phyloP scores from a whole-genome alignment of 352 stramenopile species.

The Globisporangium middletonii region DNA sequence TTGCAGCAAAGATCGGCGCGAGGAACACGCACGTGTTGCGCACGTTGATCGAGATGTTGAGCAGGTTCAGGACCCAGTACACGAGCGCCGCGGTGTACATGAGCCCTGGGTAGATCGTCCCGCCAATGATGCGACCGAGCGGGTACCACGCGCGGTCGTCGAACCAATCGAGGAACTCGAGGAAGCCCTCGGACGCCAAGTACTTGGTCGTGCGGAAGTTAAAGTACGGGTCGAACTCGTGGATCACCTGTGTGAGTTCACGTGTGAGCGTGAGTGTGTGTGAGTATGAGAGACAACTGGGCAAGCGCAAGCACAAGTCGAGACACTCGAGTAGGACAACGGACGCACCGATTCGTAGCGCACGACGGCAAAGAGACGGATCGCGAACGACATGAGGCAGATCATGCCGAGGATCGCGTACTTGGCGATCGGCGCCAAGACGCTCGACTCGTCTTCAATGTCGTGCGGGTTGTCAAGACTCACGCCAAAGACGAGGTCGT shows the following conservation, averaged over 20 bases:
- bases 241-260: conserved; percentile 53
- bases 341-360: conserved; percentile 85
- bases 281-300: background rate
- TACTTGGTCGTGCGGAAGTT: conserved; percentile 99
- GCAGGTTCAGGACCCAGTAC: conserved; percentile 87
- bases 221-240: conserved; percentile 96
- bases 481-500: conserved; percentile 54
- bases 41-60: conserved; percentile 92
- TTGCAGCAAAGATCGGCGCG: conserved; percentile 86
- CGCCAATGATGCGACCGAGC: conserved; percentile 89
- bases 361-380: conserved; percentile 91
- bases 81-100: conserved; percentile 88
- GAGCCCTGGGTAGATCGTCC: conserved; percentile 91
- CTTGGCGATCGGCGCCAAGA: conserved; percentile 76
- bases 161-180: conserved; percentile 98
- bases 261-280: background rate
- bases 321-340: background rate
- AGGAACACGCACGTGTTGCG: conserved; percentile 92
- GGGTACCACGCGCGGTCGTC: conserved; percentile 95
- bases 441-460: conserved; percentile 66
- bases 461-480: conserved; percentile 47
- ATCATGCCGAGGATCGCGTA: conserved; percentile 91
- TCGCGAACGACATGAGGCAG: conserved; percentile 90
- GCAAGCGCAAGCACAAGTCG: background rate
- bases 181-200: conserved; percentile 90